These are phyloP conservation scores for Starmerella khaoyaiensis DNA, from an alignment of 805 yeast genomes.

Conservation along the genomic window DNA sequence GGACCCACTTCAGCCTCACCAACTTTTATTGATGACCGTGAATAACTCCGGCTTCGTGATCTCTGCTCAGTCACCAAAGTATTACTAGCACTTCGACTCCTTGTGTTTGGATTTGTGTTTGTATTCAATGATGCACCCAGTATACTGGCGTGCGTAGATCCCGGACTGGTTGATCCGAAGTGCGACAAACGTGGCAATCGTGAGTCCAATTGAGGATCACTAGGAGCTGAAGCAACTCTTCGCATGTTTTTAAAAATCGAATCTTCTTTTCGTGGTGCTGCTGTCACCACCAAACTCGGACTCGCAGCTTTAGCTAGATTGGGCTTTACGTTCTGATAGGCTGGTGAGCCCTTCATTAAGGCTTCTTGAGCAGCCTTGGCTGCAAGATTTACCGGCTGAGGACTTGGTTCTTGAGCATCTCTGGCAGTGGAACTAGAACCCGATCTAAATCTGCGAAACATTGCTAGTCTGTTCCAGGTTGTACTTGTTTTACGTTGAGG, in stretches of 20 bases:
- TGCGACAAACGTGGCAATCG: slow-evolving; percentile 6
- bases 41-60: slow-evolving; percentile 42
- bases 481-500: too few relatives aligned
- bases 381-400: slow-evolving; percentile 9
- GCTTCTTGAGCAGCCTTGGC: slow-evolving; percentile 17
- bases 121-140: background rate
- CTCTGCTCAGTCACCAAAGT: too few relatives aligned
- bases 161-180: slow-evolving; percentile 1
- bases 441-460: slow-evolving; percentile 16
- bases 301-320: background rate
- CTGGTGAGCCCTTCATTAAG: slow-evolving; percentile 4
- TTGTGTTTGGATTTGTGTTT: background rate
- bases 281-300: background rate
- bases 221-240: slow-evolving; percentile 78
- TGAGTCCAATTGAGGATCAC: slow-evolving; percentile 34
- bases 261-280: slow-evolving; percentile 9
- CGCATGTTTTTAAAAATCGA: slow-evolving; percentile 28
- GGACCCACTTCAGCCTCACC: slow-evolving; percentile 74
- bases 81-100: background rate
- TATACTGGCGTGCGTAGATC: background rate
- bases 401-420: background rate
- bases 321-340: background rate
- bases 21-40: slow-evolving; percentile 60
- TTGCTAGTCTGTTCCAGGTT: slow-evolving; percentile 13
- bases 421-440: slow-evolving; percentile 9